Evolutionary conservation across 495 filamentous ascomycete species (phyloP), one percentile per base, ranked within the genome.

Genomic region (Lindgomyces ingoldianus): DNA sequence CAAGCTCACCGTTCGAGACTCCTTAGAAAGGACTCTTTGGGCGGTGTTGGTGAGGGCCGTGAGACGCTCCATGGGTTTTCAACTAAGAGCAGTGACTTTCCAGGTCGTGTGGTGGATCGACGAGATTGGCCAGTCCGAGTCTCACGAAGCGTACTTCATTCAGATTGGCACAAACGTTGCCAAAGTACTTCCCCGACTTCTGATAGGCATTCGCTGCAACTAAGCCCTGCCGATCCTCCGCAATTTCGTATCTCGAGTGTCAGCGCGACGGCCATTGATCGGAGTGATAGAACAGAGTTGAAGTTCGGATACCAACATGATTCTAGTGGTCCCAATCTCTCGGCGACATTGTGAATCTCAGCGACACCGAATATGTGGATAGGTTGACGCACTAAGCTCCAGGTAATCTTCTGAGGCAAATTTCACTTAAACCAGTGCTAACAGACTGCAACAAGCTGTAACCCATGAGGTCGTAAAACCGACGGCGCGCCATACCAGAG

Each of bases 401-500:
- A 52, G 62, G 69, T 71, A 70, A 29, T 25, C 47, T 33, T 18
- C n/a, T 16, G 18, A 44, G 19, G 16, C 24, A 8, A 45, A 10
- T 27, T 50, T 65, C 46, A 26, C 18, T 14, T n/a, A n/a, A n/a
- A n/a, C n/a, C n/a, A n/a, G 14, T 21, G 36, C 62, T 62, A 51
- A 51, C 30, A 9, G 12, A 41, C 42, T 49, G 24, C 9, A 4
- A 14, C 30, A 26, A 84, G 84, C 81, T 60, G 79, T 86, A 18
- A 78, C 74, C 10, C 84, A 85, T 41, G 82, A 87, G 68, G 75
- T 72, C 1, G 71, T 87, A 49, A 74, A 73, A 19, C 74, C 74
- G 8, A 64, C 75, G 0, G 65, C 74, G 2, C 82, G 82, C 68
- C 73, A 84, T 39, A 73, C 84, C 42, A 65, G 72, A 14, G 68